Evolutionary conservation across 495 filamentous ascomycete genomes (phyloP).

Genomic region (Talaromyces adpressus): DNA sequence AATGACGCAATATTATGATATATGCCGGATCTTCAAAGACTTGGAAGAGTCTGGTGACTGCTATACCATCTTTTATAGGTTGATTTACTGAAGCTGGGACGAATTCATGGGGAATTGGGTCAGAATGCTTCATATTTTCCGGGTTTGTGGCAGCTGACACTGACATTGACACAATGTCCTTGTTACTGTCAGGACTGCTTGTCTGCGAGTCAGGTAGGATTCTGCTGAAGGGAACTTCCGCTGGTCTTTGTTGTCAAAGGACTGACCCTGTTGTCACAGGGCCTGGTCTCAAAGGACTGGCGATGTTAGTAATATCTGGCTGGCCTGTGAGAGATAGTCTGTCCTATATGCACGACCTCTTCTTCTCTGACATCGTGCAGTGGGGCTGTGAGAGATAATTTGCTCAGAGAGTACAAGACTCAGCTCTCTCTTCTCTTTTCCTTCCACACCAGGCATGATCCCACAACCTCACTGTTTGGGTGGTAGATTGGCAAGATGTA

Average conservation of each 20-base stretch:
- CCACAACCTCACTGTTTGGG: background rate
- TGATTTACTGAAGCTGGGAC: background rate
- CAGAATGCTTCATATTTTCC: background rate
- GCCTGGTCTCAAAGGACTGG: background rate
- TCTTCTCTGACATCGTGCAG: too few species aligned
- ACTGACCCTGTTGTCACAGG: too few species aligned
- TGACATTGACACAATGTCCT: background rate
- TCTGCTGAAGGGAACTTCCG: background rate
- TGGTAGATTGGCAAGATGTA: background rate
- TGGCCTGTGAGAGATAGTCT: too few species aligned
- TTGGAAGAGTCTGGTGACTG: background rate
- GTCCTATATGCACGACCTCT: too few species aligned
- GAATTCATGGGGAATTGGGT: background rate
- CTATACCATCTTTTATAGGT: background rate
- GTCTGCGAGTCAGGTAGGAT: background rate
- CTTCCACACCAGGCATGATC: background rate
- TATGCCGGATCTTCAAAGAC: background rate
- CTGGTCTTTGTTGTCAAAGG: background rate
- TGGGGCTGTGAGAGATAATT: background rate
- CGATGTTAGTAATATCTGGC: background rate
- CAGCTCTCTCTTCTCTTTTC: background rate
- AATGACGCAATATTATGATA: background rate
- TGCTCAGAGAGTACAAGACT: background rate
- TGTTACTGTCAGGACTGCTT: background rate
- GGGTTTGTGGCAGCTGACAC: background rate